Evolutionary conservation across 2,329 filamentous ascomycete genomes (phyloP).

Genomic region (Cladobotryum mycophilum): DNA sequence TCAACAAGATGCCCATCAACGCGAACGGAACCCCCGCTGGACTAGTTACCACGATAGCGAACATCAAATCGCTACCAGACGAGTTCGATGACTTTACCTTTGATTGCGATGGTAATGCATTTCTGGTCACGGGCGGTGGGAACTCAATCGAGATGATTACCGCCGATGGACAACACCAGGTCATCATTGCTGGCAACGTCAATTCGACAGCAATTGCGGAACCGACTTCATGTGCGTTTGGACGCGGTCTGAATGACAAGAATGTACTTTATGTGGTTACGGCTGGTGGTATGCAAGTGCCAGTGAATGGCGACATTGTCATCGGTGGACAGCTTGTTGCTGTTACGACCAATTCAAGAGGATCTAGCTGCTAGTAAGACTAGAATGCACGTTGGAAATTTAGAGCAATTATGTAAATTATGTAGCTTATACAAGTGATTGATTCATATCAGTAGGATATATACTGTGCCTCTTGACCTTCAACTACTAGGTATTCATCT

Average conservation of each 20-base stretch:
- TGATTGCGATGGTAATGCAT: constrained; percentile 16
- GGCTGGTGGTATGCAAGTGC: constrained; percentile 2
- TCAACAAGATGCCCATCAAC: constrained; percentile 17
- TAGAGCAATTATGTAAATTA: too few species aligned
- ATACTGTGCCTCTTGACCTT: too few species aligned
- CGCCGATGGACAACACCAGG: constrained; percentile 9
- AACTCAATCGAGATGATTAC: constrained; percentile 14
- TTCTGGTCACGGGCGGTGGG: constrained; percentile 15
- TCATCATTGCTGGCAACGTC: constrained; percentile 15
- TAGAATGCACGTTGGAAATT: too few species aligned
- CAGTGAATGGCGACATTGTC: neutral
- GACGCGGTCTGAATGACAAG: constrained; percentile 4
- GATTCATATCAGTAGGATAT: too few species aligned
- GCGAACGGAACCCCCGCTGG: constrained; percentile 11
- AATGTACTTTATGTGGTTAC: constrained; percentile 8
- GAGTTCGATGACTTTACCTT: constrained; percentile 17
- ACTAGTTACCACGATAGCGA: constrained; percentile 12
- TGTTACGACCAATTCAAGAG: neutral
- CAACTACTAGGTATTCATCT: too few species aligned
- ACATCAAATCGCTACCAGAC: neutral
- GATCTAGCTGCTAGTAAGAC: neutral
- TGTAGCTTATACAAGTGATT: too few species aligned
- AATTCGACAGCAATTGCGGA: constrained; percentile 14
- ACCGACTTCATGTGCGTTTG: constrained; percentile 9
- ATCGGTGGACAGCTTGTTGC: constrained; percentile 6